These are phyloP conservation scores for Leishmania lainsoni DNA, from an alignment of 208 protist genomes.

Conservation along the genomic window DNA sequence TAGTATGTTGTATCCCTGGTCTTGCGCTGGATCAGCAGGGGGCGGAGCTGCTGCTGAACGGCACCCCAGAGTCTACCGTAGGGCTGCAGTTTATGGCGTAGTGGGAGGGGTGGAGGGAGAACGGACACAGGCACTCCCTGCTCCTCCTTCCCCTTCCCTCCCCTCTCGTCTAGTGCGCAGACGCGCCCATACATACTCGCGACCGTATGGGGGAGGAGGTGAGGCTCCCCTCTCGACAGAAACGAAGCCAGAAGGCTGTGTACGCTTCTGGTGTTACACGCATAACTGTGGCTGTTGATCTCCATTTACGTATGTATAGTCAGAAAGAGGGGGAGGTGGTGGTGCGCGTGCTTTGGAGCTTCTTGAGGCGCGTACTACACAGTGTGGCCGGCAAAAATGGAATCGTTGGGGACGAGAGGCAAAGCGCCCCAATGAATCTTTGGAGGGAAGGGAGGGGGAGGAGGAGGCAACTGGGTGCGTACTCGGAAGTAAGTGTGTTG, in stretches of 20 bases:
- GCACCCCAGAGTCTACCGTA: slow-evolving; percentile 17
- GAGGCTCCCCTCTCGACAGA: not conserved
- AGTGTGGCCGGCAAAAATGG: no score
- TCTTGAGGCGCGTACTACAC: no score
- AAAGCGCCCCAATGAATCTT: not conserved
- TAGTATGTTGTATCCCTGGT: slow-evolving; percentile 51
- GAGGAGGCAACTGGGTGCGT: not conserved
- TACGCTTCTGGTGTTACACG: not conserved
- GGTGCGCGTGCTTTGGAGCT: no score
- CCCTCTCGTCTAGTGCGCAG: not conserved
- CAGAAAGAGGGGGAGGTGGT: no score
- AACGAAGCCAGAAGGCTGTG: not conserved
- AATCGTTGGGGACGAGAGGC: not conserved
- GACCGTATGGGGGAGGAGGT: not conserved
- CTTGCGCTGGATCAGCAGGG: slow-evolving; percentile 64
- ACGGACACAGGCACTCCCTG: not conserved
- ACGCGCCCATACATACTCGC: no score
- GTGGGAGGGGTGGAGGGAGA: not conserved
- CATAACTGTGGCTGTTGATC: not conserved
- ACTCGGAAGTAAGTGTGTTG: not conserved
- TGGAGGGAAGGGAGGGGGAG: not conserved
- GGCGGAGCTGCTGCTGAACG: slow-evolving; percentile 49
- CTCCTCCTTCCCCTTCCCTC: not conserved
- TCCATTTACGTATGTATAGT: slow-evolving; percentile 33
- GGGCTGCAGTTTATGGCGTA: slow-evolving; percentile 29